A percentile compares a stretch with the other conserved stretches of the same genome.
Evolutionary conservation across 306 rosid species (phyloP).

Genomic region (Crataegus laevigata): DNA sequence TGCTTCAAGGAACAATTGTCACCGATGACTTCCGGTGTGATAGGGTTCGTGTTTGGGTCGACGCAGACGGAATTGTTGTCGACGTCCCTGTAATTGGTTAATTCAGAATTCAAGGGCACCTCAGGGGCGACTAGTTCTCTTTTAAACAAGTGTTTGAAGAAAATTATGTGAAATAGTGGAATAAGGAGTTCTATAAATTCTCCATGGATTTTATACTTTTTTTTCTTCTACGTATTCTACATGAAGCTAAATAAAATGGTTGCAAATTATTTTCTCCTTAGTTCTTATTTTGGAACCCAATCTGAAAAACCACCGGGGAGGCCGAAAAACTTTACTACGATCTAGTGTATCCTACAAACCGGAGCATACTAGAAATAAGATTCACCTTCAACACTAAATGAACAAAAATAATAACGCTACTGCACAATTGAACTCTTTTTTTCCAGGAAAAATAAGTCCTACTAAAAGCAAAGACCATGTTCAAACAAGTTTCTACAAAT

Average conservation of each 20-base stretch:
- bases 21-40: constrained; percentile 33
- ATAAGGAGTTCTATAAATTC: background rate
- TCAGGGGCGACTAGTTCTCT: background rate
- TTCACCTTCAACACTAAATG: background rate
- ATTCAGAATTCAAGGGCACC: background rate
- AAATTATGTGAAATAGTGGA: background rate
- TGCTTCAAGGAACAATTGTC: constrained; percentile 24
- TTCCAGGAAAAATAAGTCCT: background rate
- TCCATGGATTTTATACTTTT: background rate
- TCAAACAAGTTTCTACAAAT: background rate
- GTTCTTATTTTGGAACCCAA: too few relatives aligned
- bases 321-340: too few relatives aligned
- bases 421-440: background rate
- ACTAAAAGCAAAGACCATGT: background rate
- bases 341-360: too few relatives aligned
- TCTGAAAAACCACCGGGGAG: too few relatives aligned
- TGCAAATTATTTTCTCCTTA: too few relatives aligned
- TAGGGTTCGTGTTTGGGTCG: constrained; percentile 49
- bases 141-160: background rate
- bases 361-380: too few relatives aligned
- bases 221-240: background rate
- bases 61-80: constrained; percentile 15
- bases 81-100: constrained; percentile 36
- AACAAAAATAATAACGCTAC: background rate
- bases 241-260: background rate